Evolutionary conservation across 345 rosid species (phyloP), one percentile per base, ranked within the genome.

Genomic region (Kernera saxatilis): DNA sequence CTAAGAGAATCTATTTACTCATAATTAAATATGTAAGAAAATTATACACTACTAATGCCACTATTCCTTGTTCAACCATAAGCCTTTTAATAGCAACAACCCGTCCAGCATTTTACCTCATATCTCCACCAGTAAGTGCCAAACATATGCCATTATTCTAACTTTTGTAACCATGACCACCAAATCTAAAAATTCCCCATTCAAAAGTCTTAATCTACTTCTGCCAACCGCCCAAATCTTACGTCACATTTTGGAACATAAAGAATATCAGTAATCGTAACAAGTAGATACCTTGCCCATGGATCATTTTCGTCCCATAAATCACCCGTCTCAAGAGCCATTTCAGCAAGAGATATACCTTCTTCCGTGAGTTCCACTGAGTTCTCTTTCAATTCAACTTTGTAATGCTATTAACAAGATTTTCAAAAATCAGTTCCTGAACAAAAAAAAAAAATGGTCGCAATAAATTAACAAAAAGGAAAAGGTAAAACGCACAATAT

Each of bases 291-390:
- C 98, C 97, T 93, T 18, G 98, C 98, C 97, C 98, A 93, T 52
- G 92, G 98, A 76, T 93, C 97, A 83, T 84, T 93, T 75, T 93
- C 98, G 71, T 90, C 96, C 98, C 98, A 93, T 51, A 93, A 80
- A 76, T 93, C 98, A 78, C 80, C 77, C 43, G 98, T 93, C 78
- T 90, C 97, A 64, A 93, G 97, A 75, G 96, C 98, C 92, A 86
- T 81, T 86, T 93, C 98, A 52, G 98, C 90, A 51, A 93, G 96
- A 33, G 77, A 70, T 79, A 93, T 93, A 76, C 98, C 98, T 71
- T 88, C 92, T 64, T 90, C 98, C 6, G 96, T 93, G 83, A 93
- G 82, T 85, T 93, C 98, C 77, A 93, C 98, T 59, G 98, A 87
- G 78, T 93, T 90, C 75, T 90, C 93, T 85, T 90, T 93, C 61